These are phyloP conservation scores for Dryadomyces sulphureus DNA, from an alignment of 2,329 filamentous ascomycete species.

Conservation along the genomic window DNA sequence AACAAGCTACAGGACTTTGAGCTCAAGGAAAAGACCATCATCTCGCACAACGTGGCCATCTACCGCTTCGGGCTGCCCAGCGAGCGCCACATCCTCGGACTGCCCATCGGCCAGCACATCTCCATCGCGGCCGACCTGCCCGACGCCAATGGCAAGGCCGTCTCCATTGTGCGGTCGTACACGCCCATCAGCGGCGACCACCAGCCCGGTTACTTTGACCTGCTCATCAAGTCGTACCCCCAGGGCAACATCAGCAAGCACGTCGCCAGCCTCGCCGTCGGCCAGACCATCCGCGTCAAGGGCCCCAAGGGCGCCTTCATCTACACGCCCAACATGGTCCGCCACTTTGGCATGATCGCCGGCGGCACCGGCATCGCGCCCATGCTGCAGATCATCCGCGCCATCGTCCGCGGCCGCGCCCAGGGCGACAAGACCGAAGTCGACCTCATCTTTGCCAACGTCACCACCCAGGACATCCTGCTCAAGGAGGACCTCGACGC, in stretches of 20 bases:
- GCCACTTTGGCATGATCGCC: slow-evolving; percentile 94
- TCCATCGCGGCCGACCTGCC: slow-evolving; percentile 70
- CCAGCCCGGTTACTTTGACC: slow-evolving; percentile 82
- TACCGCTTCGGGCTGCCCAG: slow-evolving; percentile 85
- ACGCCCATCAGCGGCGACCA: slow-evolving; percentile 84
- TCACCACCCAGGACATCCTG: slow-evolving; percentile 82
- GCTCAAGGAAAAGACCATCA: slow-evolving; percentile 84
- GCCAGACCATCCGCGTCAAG: slow-evolving; percentile 76
- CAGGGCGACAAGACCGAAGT: slow-evolving; percentile 76
- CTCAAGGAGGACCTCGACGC: slow-evolving; percentile 82
- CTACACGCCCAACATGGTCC: slow-evolving; percentile 93
- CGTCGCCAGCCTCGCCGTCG: slow-evolving; percentile 68
- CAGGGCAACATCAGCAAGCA: slow-evolving; percentile 95
- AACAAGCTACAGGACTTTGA: slow-evolving; percentile 82
- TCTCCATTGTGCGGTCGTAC: slow-evolving; percentile 83
- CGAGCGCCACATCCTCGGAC: slow-evolving; percentile 69
- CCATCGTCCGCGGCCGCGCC: slow-evolving; percentile 68
- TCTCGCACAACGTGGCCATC: slow-evolving; percentile 97
- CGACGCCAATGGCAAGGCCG: slow-evolving; percentile 53
- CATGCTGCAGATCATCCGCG: slow-evolving; percentile 92
- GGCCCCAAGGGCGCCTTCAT: slow-evolving; percentile 97
- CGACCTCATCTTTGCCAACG: slow-evolving; percentile 94
- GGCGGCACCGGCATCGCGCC: slow-evolving; percentile 96
- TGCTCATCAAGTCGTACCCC: slow-evolving; percentile 95
- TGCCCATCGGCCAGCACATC: slow-evolving; percentile 98